Evolutionary conservation across 176 grass and related monocot species (phyloP).

Genomic region (Hyparrhenia diplandra): DNA sequence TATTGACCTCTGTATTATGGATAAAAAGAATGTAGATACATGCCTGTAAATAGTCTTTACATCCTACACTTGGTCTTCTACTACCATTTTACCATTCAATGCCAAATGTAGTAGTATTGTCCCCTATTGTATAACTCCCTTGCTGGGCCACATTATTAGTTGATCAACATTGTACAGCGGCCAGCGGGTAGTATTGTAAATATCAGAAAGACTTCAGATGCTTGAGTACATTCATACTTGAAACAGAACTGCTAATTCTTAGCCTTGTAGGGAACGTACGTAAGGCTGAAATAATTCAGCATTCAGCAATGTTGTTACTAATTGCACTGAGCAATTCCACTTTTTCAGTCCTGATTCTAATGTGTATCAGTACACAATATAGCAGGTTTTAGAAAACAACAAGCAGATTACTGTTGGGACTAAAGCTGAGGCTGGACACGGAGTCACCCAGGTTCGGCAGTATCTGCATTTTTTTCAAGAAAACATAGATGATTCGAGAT

Average conservation of each 20-base stretch:
- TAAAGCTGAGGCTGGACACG: too few species aligned
- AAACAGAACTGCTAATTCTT: not conserved
- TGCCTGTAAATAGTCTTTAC: constrained; percentile 7
- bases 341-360: not conserved
- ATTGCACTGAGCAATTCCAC: not conserved
- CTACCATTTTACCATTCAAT: not conserved
- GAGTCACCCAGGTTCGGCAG: too few species aligned
- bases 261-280: not conserved
- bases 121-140: not conserved
- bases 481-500: too few species aligned
- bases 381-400: not conserved
- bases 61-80: not conserved
- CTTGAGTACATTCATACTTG: not conserved
- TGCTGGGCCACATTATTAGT: not conserved
- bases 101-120: not conserved
- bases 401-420: too few species aligned
- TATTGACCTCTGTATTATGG: not conserved
- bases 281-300: not conserved
- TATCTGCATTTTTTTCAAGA: too few species aligned
- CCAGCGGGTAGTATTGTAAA: not conserved
- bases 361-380: not conserved
- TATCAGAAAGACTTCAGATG: not conserved
- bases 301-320: not conserved
- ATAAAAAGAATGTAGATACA: constrained; percentile 5
- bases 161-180: not conserved